These are phyloP conservation scores for Euphrasia arctica DNA, from an alignment of 305 asterid genomes.

Conservation along the genomic window DNA sequence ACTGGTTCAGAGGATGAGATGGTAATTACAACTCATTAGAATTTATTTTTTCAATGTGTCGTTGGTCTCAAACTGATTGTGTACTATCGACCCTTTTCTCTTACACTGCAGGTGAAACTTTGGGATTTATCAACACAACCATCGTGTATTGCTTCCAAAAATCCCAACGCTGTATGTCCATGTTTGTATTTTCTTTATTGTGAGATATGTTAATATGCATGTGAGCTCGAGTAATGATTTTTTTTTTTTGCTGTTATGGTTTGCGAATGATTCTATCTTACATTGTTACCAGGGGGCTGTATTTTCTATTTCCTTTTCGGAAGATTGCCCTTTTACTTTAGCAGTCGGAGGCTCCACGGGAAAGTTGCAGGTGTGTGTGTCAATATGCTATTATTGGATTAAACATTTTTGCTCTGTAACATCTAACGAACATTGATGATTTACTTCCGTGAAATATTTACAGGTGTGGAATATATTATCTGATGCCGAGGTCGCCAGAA, in stretches of 20 bases:
- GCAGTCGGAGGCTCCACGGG: constrained; percentile 94
- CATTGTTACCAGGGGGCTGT: constrained; percentile 23
- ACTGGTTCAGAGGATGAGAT: constrained; percentile 87
- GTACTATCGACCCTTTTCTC: constrained; percentile 19
- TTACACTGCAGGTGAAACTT: constrained; percentile 66
- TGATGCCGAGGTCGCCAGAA: constrained; percentile 50
- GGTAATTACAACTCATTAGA: constrained; percentile 37
- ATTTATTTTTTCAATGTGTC: constrained; percentile 16
- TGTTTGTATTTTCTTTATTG: too few relatives aligned
- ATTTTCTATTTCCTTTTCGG: constrained; percentile 6
- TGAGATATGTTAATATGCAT: too few relatives aligned
- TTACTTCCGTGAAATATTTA: neutral
- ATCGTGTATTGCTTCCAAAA: constrained; percentile 64
- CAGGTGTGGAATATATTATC: constrained; percentile 73
- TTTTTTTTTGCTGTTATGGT: neutral
- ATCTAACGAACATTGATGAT: too few relatives aligned
- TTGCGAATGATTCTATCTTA: neutral
- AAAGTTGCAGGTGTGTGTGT: constrained; percentile 47
- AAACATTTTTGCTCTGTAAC: too few relatives aligned
- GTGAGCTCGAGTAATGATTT: neutral
- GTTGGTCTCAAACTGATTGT: neutral
- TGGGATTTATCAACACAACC: constrained; percentile 91
- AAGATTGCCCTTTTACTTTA: constrained; percentile 60
- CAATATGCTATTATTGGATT: too few relatives aligned
- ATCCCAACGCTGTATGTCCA: constrained; percentile 74